Base-by-base conservation (phyloP, 345 rosid genomes). In the Bruguiera gymnorhiza region DNA sequence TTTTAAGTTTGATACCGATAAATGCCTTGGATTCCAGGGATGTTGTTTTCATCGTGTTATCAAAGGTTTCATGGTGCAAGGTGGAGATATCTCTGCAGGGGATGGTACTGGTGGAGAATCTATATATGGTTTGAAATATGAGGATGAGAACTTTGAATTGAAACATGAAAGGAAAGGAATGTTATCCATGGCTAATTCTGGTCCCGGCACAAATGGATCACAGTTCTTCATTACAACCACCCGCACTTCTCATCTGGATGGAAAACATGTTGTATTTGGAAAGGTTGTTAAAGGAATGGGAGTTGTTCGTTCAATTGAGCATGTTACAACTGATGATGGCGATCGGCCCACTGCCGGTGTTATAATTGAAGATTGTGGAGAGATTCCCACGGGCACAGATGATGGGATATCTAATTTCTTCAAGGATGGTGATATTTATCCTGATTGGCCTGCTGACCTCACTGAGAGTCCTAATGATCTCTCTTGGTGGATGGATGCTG, bases 81-180 rank as follows among this genome's bases (percentile, higher is more conserved):
- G 98, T 50, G 99, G 98, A 74, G 99, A 95, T 54, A 88, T 92
- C 53, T 88, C 98, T 61, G 92, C 97, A 0, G 89, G 92, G 19
- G 82, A 95, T 83, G 98, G 99, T 16, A 87, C 90, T 23, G 98
- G 99, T 18, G 99, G 97, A 72, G 99, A 95, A 78, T 90, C 98
- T 1, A 86, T 95, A 51, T 90, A 92, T 37, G 97, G 99, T 3
- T 79, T 78, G 81, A 92, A 95, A 52, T 95, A 92, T 72, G 94
- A 92, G 48, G 97, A 95, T 75, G 99, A 95, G 78, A 92, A 89
- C 59, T 92, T 92, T 62, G 90, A 87, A 3, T 10, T 88, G 70
- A 95, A 95, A 69, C 99, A 95, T 73, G 99, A 95, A 83, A 84
- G 97, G 77, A 92, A 92, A 75, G 98, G 99, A 57, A 89, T 92